phyloP scores from a whole-genome alignment of 257 asterid genomes.

The Haberlea rhodopensis region DNA sequence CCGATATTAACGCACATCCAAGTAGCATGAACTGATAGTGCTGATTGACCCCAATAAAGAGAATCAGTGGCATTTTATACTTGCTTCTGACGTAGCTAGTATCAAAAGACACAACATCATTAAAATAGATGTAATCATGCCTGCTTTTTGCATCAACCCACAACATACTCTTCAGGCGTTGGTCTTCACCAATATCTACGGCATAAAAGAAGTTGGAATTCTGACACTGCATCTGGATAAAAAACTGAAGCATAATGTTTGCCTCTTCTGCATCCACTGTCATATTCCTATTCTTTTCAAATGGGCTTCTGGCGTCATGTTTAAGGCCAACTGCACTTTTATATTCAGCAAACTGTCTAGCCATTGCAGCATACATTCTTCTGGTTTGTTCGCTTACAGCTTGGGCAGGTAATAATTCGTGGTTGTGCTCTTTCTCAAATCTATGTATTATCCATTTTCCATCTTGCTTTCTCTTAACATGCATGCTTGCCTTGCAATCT shows the following conservation, averaged over 20 bases:
- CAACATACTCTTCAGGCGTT: constrained; percentile 60
- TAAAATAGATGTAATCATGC: constrained; percentile 66
- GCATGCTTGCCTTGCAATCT: constrained; percentile 99
- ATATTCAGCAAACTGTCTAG: constrained; percentile 88
- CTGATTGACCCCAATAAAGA: constrained; percentile 88
- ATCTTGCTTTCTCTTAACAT: constrained; percentile 86
- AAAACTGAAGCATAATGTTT: constrained; percentile 59
- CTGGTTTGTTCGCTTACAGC: constrained; percentile 92
- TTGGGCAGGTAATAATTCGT: constrained; percentile 88
- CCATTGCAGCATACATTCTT: constrained; percentile 95
- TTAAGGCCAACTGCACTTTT: constrained; percentile 78
- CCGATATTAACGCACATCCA: constrained; percentile 92
- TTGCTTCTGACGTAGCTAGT: constrained; percentile 78
- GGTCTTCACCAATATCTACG: constrained; percentile 76
- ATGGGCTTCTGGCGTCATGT: constrained; percentile 59
- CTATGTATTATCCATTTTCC: constrained; percentile 94
- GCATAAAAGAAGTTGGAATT: constrained; percentile 85
- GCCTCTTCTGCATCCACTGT: constrained; percentile 63
- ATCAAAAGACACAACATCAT: constrained; percentile 85
- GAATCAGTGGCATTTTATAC: constrained; percentile 80
- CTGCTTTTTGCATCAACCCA: constrained; percentile 97
- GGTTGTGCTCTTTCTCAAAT: constrained; percentile 95
- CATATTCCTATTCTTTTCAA: constrained; percentile 66
- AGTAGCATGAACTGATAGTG: constrained; percentile 89
- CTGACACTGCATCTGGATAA: constrained; percentile 69